These are phyloP conservation scores for Dillenia suffruticosa DNA, from an alignment of 164 flowering plant genomes.

Conservation along the genomic window DNA sequence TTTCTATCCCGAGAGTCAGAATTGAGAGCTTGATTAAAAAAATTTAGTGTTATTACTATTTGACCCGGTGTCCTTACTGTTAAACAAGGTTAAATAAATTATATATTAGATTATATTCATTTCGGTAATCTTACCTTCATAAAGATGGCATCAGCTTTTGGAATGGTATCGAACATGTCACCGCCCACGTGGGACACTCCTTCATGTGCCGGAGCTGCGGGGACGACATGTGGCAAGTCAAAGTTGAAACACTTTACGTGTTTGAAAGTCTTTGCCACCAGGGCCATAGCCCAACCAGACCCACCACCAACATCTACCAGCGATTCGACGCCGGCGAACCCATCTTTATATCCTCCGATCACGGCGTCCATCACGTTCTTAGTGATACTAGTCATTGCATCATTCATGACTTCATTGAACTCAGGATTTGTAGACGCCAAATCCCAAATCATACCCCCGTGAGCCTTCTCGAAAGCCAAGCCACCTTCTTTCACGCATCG, in stretches of 20 bases:
- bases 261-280: constrained; percentile 34
- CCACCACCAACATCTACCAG: constrained; percentile 60
- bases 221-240: constrained; percentile 43
- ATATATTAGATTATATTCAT: too few relatives aligned
- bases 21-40: too few relatives aligned
- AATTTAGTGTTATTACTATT: too few relatives aligned
- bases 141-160: constrained; percentile 35
- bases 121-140: constrained; percentile 27
- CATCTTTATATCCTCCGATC: constrained; percentile 24
- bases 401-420: constrained; percentile 28
- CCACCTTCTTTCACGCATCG: constrained; percentile 34
- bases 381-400: constrained; percentile 28
- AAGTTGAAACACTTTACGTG: constrained; percentile 39
- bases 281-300: constrained; percentile 21
- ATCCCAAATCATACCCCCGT: constrained; percentile 32
- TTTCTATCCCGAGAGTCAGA: too few relatives aligned
- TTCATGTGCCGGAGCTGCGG: constrained; percentile 25
- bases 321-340: constrained; percentile 25
- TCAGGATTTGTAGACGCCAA: constrained; percentile 24
- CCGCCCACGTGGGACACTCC: constrained; percentile 36
- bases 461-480: constrained; percentile 33
- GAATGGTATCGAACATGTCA: constrained; percentile 44
- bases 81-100: too few relatives aligned
- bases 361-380: constrained; percentile 19
- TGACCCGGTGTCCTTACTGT: too few relatives aligned